These are phyloP conservation scores for Cyberlindnera veronae DNA, from an alignment of 805 yeast species.

Conservation along the genomic window DNA sequence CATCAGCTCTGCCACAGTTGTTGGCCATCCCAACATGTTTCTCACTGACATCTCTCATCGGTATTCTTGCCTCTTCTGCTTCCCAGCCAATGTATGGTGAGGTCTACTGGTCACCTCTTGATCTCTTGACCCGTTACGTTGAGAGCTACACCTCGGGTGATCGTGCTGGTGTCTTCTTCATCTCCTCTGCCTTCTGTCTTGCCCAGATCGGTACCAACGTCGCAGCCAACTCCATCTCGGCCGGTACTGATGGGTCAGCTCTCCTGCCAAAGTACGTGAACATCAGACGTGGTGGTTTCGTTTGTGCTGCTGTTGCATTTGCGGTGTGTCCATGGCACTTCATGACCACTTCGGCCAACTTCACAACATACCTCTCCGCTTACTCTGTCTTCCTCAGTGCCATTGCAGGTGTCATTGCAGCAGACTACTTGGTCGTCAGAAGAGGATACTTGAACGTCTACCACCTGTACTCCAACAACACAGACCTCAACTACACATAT, in stretches of 20 bases:
- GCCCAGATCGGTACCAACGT: conserved; percentile 80
- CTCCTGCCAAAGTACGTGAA: conserved; percentile 58
- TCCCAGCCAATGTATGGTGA: conserved; percentile 63
- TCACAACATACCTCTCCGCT: conserved; percentile 77
- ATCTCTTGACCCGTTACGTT: conserved; percentile 55
- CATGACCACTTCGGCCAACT: conserved; percentile 62
- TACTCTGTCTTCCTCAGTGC: conserved; percentile 80
- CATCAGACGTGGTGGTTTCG: conserved; percentile 77
- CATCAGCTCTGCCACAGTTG: conserved; percentile 54
- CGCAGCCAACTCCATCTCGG: conserved; percentile 66
- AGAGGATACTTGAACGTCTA: conserved; percentile 63
- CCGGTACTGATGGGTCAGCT: conserved; percentile 75
- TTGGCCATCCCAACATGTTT: conserved; percentile 73
- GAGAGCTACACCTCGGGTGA: conserved; percentile 51
- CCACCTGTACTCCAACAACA: conserved; percentile 55
- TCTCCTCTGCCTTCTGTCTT: conserved; percentile 64
- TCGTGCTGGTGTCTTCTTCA: conserved; percentile 77
- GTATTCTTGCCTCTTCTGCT: conserved; percentile 81
- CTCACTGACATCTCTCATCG: conserved; percentile 78
- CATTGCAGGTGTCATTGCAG: conserved; percentile 71
- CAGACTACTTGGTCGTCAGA: conserved; percentile 70
- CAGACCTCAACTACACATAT: conserved; percentile 52
- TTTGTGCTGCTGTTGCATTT: conserved; percentile 70
- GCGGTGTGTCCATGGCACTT: conserved; percentile 84
- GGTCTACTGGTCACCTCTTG: conserved; percentile 82